Base-by-base conservation (phyloP, 371 early-diverging fungal species). In the Synchytrium microbalum region DNA sequence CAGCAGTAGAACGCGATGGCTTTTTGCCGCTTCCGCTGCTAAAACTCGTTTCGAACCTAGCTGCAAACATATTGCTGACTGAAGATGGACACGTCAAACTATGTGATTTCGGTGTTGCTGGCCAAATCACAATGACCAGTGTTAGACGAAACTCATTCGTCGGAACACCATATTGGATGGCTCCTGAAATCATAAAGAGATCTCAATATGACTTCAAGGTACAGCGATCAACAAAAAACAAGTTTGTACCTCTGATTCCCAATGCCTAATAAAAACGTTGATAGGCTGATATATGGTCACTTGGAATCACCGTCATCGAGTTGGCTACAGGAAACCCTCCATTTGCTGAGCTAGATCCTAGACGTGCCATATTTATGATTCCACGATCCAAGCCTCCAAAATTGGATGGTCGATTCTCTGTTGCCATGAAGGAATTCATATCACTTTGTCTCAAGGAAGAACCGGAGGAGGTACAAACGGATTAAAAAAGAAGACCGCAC, bases 271-370 rank as follows among this genome's bases (percentile, higher is more conserved):
- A n/a, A n/a, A n/a, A n/a, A n/a, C n/a, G n/a, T 23, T 19, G 10
- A 5, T 27, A 76, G 75, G 82, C 80, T 3, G 82, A 82, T 62
- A 76, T 82, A 13, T 81, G 81, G 81, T 81, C 81, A 0, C 84
- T 97, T 32, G 96, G 98, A 3, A 82, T 97, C 54, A 92, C 98
- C 23, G 84, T 96, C 65, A 82, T 93, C 33, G 98, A 97, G 88
- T 73, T 96, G 89, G 96, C 95, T 61, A 94, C 94, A 23, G 89
- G 92, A 5, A 91, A 89, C 58, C 98, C 97, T 3, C 98, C 98
- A 0, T 86, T 91, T 61, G 90, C 95, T 0, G 88, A 96, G 56
- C 85, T 88, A 46, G 94, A 95, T 67, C 95, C 95, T 3, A 87
- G 92, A 82, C 81, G 88, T 52, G 96, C 96, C 0, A 82, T 96